Evolutionary conservation across 1,284 basidiomycete genomes (phyloP), one percentile per base, ranked within the genome.

Genomic region (Microbotryum intermedium): DNA sequence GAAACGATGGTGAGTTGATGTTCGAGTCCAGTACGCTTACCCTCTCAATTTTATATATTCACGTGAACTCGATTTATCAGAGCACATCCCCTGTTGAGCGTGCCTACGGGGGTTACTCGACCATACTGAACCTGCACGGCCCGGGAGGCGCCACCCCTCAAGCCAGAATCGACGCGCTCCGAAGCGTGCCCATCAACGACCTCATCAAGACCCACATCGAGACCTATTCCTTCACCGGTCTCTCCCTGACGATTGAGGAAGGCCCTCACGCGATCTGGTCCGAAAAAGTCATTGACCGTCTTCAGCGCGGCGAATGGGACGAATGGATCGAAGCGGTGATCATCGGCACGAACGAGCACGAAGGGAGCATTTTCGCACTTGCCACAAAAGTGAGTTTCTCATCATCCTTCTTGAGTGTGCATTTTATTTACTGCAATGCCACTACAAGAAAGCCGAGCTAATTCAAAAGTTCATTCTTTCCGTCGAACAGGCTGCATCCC

Each of bases 1-100:
- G 56, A 53, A 21, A 67, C 66, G 9, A 62, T 65, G 63, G 66
- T 61, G 5, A 34, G 9, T n/a, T n/a, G n/a, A n/a, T 9, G 30
- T 34, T 34, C 30, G 30, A 34, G 30, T 11, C 13, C 30, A 34
- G 30, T n/a, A n/a, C n/a, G n/a, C n/a, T n/a, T n/a, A n/a, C n/a
- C n/a, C n/a, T n/a, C n/a, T n/a, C n/a, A n/a, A n/a, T n/a, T n/a
- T n/a, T n/a, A n/a, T n/a, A n/a, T n/a, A n/a, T n/a, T n/a, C n/a
- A n/a, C n/a, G n/a, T n/a, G n/a, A n/a, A n/a, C n/a, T n/a, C n/a
- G n/a, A n/a, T n/a, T n/a, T n/a, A n/a, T n/a, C 30, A 34, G 30
- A 11, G 9, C 2, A 34, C 30, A 57, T 67, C 26, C 48, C 62
- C 62, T 0, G 39, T 39, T 6, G 30, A 55, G 6, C 42, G 39